Evolutionary conservation across 1,139 yeast genomes (phyloP).

Genomic region (Suhomyces bokatorum): DNA sequence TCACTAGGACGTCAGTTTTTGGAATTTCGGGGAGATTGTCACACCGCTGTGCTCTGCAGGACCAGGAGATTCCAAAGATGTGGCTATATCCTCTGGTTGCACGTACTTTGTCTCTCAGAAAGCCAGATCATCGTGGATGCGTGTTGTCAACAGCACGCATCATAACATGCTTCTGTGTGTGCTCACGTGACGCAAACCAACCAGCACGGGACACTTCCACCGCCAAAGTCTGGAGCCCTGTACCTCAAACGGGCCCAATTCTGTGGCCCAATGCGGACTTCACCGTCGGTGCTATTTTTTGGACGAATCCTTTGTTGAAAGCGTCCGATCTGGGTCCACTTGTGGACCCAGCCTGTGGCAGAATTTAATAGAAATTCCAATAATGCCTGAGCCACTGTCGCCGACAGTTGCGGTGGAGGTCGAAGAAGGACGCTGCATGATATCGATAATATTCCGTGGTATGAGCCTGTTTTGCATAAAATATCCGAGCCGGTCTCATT

Average conservation of each 20-base stretch:
- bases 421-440: background rate
- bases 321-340: background rate
- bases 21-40: background rate
- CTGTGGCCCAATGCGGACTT: too few species aligned
- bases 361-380: background rate
- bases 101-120: constrained; percentile 76
- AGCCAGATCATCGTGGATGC: constrained; percentile 64
- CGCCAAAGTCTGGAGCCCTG: too few species aligned
- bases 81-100: background rate
- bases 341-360: background rate
- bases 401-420: background rate
- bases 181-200: background rate
- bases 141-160: background rate
- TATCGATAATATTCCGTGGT: background rate
- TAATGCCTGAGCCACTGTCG: too few species aligned
- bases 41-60: background rate
- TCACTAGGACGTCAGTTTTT: background rate
- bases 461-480: background rate
- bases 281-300: background rate
- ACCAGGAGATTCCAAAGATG: background rate
- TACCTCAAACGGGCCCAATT: too few species aligned
- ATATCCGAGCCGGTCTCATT: background rate
- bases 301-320: background rate
- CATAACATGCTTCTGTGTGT: background rate
- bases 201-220: background rate